Evolutionary conservation across 2,329 filamentous ascomycete genomes (phyloP).

Genomic region (Trichothecium roseum): DNA sequence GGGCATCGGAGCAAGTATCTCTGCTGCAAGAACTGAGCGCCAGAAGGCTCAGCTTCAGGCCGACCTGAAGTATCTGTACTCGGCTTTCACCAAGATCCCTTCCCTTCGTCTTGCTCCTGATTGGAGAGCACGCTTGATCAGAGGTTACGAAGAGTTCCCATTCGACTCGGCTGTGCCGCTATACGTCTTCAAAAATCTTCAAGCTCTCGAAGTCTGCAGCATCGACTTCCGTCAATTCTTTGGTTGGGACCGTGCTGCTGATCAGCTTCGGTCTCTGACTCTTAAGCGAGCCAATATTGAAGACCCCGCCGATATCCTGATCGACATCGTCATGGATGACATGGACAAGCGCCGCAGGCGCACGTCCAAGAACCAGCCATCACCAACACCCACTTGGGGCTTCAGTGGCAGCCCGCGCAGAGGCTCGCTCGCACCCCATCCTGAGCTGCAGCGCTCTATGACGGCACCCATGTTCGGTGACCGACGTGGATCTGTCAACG

Average conservation of each 20-base stretch:
- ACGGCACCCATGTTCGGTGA: constrained; percentile 58
- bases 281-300: constrained; percentile 81
- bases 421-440: constrained; percentile 49
- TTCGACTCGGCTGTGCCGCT: constrained; percentile 95
- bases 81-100: constrained; percentile 95
- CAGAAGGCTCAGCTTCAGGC: constrained; percentile 77
- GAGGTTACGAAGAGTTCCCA: constrained; percentile 93
- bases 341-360: constrained; percentile 85
- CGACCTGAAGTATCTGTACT: constrained; percentile 93
- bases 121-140: constrained; percentile 79
- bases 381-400: constrained; percentile 63
- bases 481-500: constrained; percentile 32
- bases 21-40: constrained; percentile 74
- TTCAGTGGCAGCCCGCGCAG: constrained; percentile 44
- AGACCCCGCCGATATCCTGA: constrained; percentile 80
- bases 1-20: constrained; percentile 69
- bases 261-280: constrained; percentile 82
- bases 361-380: constrained; percentile 76
- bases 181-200: constrained; percentile 95
- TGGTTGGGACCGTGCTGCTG: constrained; percentile 89
- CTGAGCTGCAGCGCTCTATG: constrained; percentile 56
- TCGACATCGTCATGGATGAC: constrained; percentile 90
- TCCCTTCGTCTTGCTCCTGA: constrained; percentile 86
- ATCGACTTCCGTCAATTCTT: constrained; percentile 96
- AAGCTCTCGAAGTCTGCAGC: constrained; percentile 85